These are phyloP conservation scores for Crithidia thermophila DNA, from an alignment of 208 protist species.

Conservation along the genomic window DNA sequence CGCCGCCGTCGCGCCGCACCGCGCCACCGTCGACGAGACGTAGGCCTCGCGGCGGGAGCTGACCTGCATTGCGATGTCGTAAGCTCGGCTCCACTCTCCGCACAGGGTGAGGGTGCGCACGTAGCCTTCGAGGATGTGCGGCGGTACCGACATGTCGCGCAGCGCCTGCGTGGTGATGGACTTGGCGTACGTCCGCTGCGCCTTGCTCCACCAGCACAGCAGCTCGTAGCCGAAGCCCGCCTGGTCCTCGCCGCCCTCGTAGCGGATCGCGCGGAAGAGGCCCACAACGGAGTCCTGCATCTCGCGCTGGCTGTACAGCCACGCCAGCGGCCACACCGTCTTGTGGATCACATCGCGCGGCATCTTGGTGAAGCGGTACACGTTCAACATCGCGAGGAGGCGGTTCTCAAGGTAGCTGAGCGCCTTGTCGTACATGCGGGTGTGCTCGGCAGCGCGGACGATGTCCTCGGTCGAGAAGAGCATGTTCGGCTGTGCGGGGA, in stretches of 20 bases:
- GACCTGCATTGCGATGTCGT: conserved; percentile 59
- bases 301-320: conserved; percentile 89
- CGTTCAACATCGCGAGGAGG: conserved; percentile 58
- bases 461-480: conserved; percentile 89
- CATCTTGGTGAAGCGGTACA: conserved; percentile 72
- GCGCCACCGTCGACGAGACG: conserved; percentile 67
- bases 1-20: conserved; percentile 81
- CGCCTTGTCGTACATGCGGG: conserved; percentile 91
- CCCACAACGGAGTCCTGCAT: conserved; percentile 93
- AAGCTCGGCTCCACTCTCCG: conserved; percentile 80
- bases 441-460: conserved; percentile 79
- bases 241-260: conserved; percentile 73
- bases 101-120: conserved; percentile 89
- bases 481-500: conserved; percentile 54
- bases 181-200: conserved; percentile 76
- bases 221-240: conserved; percentile 88
- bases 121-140: conserved; percentile 69
- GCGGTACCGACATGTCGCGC: conserved; percentile 37
- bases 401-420: conserved; percentile 88
- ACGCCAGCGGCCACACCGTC: conserved; percentile 84
- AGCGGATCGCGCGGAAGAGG: conserved; percentile 82
- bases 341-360: conserved; percentile 78
- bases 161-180: conserved; percentile 45
- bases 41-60: conserved; percentile 29
- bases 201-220: conserved; percentile 86